These are phyloP conservation scores for Luffa aegyptiaca DNA, from an alignment of 306 rosid genomes.

Conservation along the genomic window DNA sequence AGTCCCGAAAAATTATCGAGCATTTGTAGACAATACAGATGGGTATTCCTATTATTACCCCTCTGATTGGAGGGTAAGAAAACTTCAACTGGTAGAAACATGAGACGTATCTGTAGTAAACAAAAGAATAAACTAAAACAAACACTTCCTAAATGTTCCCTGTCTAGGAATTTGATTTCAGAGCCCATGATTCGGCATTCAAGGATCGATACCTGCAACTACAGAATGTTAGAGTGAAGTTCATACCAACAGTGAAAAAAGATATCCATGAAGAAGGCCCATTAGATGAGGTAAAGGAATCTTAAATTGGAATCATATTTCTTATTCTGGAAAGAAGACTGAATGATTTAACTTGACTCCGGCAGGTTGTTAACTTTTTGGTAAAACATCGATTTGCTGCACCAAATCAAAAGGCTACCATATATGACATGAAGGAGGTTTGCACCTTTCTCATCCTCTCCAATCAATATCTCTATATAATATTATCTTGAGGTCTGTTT, in stretches of 20 bases:
- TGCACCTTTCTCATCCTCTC: constrained; percentile 6
- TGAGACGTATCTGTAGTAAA: neutral
- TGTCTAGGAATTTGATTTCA: constrained; percentile 77
- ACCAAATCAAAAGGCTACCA: constrained; percentile 66
- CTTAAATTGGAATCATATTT: neutral
- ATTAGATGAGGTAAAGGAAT: constrained; percentile 61
- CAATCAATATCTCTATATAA: neutral
- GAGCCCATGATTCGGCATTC: constrained; percentile 95
- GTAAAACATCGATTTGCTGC: constrained; percentile 73
- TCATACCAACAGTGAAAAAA: constrained; percentile 71
- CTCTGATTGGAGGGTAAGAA: constrained; percentile 84
- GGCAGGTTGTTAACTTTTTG: constrained; percentile 49
- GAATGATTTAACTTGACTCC: constrained; percentile 5
- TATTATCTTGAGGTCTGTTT: neutral
- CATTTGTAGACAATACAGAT: constrained; percentile 70
- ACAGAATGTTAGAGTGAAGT: constrained; percentile 88
- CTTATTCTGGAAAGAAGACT: neutral
- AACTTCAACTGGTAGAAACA: constrained; percentile 1
- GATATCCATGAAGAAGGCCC: constrained; percentile 88
- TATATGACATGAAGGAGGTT: constrained; percentile 78
- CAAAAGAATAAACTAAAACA: neutral
- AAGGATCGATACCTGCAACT: constrained; percentile 70
- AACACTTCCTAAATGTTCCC: constrained; percentile 4
- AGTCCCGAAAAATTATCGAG: constrained; percentile 45
- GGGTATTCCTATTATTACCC: constrained; percentile 89